Percentiles rank a stretch among this genome's conserved stretches.
Evolutionary conservation across 129 eudicot genomes (phyloP).

Genomic region (Smallanthus sonchifolius): DNA sequence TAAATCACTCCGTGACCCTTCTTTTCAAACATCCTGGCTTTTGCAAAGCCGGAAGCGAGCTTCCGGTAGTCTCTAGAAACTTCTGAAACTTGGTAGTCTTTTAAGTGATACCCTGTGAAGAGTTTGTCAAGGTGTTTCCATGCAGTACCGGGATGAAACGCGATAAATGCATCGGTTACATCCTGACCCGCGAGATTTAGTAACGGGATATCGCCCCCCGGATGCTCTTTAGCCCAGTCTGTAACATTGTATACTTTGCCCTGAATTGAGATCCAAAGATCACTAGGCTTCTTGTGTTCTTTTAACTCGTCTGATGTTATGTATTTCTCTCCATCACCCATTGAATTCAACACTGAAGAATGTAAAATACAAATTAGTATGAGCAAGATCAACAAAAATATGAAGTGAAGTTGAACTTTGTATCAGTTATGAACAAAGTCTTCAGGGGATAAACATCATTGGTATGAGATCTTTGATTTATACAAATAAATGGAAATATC

Average conservation of each 20-base stretch:
- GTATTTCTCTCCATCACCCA: slow-evolving; percentile 60
- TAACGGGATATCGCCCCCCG: slow-evolving; percentile 74
- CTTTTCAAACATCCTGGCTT: slow-evolving; percentile 75
- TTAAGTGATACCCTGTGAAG: slow-evolving; percentile 67
- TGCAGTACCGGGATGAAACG: slow-evolving; percentile 83
- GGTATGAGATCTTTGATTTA: background rate
- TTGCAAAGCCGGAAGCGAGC: slow-evolving; percentile 56
- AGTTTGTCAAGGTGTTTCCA: slow-evolving; percentile 66
- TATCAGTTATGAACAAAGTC: background rate
- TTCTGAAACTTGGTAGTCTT: slow-evolving; percentile 61
- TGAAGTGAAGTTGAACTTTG: background rate
- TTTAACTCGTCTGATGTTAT: slow-evolving; percentile 65
- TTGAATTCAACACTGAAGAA: slow-evolving; percentile 29
- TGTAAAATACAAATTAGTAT: background rate
- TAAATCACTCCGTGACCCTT: slow-evolving; percentile 71
- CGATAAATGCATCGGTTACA: slow-evolving; percentile 89
- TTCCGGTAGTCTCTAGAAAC: slow-evolving; percentile 77
- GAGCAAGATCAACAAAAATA: background rate
- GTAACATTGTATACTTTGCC: slow-evolving; percentile 83
- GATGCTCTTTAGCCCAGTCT: slow-evolving; percentile 81
- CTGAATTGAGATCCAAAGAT: slow-evolving; percentile 84
- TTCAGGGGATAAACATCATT: too few species aligned
- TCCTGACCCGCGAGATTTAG: slow-evolving; percentile 79
- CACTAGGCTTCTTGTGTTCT: slow-evolving; percentile 59
- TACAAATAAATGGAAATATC: too few species aligned